Base-by-base conservation (phyloP, 2,329 filamentous ascomycete genomes). In the Proliferodiscus dingleyae region DNA sequence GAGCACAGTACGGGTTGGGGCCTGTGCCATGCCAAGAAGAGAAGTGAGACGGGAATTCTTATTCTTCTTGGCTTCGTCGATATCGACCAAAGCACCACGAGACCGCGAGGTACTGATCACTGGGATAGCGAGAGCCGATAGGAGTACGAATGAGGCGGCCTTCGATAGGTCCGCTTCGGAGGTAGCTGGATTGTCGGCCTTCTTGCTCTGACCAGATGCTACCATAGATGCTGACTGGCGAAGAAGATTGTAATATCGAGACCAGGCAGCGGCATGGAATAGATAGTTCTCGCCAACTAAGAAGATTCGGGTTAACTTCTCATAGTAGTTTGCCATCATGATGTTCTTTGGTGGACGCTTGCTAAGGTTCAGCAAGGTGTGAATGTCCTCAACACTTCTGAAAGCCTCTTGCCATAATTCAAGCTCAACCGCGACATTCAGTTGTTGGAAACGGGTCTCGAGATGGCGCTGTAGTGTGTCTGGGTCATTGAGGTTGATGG, bases 261-360 rank as follows among this genome's bases (percentile, higher is more conserved):
- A 94, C 89, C 89, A 98, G 52, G 93, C 89, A 44, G 93, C 93
- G 58, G 93, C 93, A 66, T 98, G 93, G 83, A 98, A 98, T 37
- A 98, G 83, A 68, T 97, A 97, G 77, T 98, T 98, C 73, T 97
- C 93, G 68, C 91, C 95, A 57, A 97, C 93, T 53, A 98, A 81
- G 78, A 98, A 98, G 68, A 98, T 98, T 55, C 90, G 83, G 32
- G 93, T 96, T 47, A 98, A 83, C 74, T 97, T 97, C 78, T 98
- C 93, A 71, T 97, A 98, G 78, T 98, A 98, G 75, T 97, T 98
- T 71, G 93, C 93, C 93, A 98, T 98, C 93, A 98, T 97, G 65
- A 96, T 78, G 67, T 96, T 96, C 84, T 97, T 97, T 44, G 93
- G 85, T 30, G 90, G 90, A 45, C 93, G 87, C 80, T 97, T 97